Conservation (phyloP, 139 green algal genomes). For the Limnomonas spitsbergensis region DNA sequence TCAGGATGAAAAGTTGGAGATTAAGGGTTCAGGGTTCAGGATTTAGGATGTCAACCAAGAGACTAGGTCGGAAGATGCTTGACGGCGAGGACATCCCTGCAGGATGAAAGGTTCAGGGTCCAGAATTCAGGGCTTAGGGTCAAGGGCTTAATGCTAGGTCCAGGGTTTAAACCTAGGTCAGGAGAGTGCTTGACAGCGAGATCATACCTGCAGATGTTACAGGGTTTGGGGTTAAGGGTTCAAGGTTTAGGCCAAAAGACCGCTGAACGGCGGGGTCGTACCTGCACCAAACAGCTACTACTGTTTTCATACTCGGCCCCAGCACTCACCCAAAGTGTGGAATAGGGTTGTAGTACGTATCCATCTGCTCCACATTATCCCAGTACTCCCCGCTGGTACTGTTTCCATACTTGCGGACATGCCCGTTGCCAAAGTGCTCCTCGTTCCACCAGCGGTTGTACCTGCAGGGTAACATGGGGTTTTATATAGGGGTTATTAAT, state of each 20-base stretch:
- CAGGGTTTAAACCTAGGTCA: not conserved
- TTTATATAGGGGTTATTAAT: no score
- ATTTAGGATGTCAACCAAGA: no score
- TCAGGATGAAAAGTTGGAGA: no score
- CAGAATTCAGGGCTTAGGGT: no score
- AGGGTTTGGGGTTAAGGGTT: not conserved
- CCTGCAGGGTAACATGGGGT: not conserved
- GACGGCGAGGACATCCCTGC: no score
- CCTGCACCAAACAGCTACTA: no score
- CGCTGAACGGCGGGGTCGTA: no score
- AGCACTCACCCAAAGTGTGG: conserved; percentile 68
- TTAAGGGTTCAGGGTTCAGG: no score
- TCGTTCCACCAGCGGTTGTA: conserved; percentile 78
- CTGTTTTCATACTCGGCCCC: no score
- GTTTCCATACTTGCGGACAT: conserved; percentile 66
- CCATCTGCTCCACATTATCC: conserved; percentile 71
- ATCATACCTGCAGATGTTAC: not conserved
- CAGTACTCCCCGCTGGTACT: conserved; percentile 72
- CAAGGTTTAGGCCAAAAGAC: not conserved
- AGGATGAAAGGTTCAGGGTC: no score
- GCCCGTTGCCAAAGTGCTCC: conserved; percentile 67
- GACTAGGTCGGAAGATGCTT: no score
- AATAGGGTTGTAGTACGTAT: conserved; percentile 86
- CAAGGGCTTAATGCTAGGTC: no score
- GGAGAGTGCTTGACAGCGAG: conserved; percentile 11